Evolutionary conservation across 2,329 filamentous ascomycete genomes (phyloP), one percentile per base, ranked within the genome.

Genomic region (Ceratocystis ficicola): DNA sequence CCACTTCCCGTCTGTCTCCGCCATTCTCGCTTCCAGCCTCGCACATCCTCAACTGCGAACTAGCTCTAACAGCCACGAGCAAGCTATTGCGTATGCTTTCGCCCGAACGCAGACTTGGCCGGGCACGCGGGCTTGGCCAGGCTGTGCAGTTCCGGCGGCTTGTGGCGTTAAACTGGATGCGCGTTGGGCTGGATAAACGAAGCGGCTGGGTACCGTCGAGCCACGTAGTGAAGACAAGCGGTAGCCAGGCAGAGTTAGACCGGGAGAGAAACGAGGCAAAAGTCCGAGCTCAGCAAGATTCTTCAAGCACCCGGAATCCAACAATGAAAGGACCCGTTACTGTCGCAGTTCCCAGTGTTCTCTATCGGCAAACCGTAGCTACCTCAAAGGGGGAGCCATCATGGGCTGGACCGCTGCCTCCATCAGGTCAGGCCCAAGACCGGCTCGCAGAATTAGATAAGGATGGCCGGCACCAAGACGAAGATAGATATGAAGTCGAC

Each of bases 21-120:
- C 86, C 87, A 1, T 90, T 84, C 73, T 88, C 86, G 0, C 78
- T 82, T 32, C 87, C 87, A 0, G 84, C 87, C 2, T 85, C 86
- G 55, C 86, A 89, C 70, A 87, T 89, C 66, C 78, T 86, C 64
- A 83, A 86, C 72, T 81, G 85, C 30, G 84, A 83, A 66, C 78
- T 76, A 12, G 71, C 74, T 10, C 73, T 76, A 0, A 69, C 1
- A 77, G 78, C 3, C 77, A 80, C 69, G 79, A 76, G 70, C 75
- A 79, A 59, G 2, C 80, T 83, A 64, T 70, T 80, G 36, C 80
- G 80, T 70, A 74, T 80, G 66, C 77, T 79, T 0, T 76, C 78
- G 3, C 73, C 78, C 22, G 70, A 76, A 20, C 75, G 76, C 12
- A 71, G 75, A 7, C 71, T 74, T 12, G 70, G 72, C 17, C 55